phyloP scores from a whole-genome alignment of 2,329 filamentous ascomycete species.

The Monosporascus sp. region DNA sequence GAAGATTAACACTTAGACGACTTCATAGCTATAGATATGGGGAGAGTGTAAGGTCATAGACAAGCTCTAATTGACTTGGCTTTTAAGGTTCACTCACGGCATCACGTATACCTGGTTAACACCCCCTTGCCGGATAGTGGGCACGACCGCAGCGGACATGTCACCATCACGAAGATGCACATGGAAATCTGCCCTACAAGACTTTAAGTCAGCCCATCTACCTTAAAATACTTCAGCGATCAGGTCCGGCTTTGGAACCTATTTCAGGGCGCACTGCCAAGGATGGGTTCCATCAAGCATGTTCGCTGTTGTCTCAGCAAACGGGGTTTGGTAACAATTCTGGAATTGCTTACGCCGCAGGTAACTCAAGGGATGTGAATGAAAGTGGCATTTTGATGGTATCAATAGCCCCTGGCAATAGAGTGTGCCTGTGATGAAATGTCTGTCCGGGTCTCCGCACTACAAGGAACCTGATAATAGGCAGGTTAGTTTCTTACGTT shows the following conservation, averaged over 20 bases:
- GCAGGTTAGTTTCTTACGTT: too few relatives aligned
- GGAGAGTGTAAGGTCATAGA: too few relatives aligned
- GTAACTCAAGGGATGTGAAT: background rate
- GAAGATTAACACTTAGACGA: background rate
- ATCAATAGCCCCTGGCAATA: background rate
- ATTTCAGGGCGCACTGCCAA: too few relatives aligned
- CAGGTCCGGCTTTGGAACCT: too few relatives aligned
- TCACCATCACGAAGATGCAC: conserved; percentile 46
- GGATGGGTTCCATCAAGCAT: too few relatives aligned
- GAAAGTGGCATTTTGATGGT: background rate
- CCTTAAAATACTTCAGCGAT: background rate
- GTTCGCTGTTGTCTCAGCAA: too few relatives aligned
- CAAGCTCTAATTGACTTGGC: background rate
- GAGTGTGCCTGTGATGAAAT: background rate
- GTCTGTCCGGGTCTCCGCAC: too few relatives aligned
- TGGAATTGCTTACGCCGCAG: background rate
- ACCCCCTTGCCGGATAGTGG: conserved; percentile 43
- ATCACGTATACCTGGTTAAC: conserved; percentile 50
- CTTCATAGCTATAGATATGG: too few relatives aligned
- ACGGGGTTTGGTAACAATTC: background rate
- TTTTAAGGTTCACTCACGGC: conserved; percentile 23
- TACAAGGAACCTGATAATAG: too few relatives aligned
- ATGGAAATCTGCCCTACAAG: conserved; percentile 17
- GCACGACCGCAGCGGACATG: conserved; percentile 45
- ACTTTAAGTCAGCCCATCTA: background rate